Conservation (phyloP, 2,329 filamentous ascomycete genomes). For the Colletotrichum simmondsii region DNA sequence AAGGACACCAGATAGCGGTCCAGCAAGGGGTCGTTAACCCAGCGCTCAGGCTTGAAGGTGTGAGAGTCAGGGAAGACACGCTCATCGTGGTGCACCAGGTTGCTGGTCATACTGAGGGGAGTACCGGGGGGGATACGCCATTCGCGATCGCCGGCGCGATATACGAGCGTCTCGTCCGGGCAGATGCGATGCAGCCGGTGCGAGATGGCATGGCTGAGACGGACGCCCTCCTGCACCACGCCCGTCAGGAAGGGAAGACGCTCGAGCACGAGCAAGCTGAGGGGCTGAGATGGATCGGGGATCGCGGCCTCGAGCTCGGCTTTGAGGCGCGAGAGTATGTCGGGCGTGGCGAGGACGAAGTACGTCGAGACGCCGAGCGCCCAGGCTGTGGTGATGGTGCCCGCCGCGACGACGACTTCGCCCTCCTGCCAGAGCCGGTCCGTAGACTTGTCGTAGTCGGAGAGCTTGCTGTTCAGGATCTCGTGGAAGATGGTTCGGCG, state of each 20-base stretch:
- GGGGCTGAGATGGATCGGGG: not conserved
- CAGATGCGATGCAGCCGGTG: not conserved
- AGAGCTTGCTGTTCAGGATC: not conserved
- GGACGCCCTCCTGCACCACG: not conserved
- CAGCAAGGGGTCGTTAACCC: not conserved
- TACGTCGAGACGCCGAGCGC: not conserved
- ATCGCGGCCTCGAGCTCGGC: not conserved
- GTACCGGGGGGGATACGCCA: not conserved
- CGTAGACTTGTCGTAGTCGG: not conserved
- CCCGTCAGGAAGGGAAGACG: not conserved
- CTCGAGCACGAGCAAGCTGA: not conserved
- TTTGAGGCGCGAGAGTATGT: not conserved
- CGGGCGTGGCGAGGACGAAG: not conserved
- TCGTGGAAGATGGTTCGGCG: not conserved
- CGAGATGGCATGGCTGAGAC: not conserved
- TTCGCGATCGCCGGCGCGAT: not conserved
- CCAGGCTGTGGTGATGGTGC: not conserved
- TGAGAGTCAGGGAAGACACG: not conserved
- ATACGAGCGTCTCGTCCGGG: not conserved
- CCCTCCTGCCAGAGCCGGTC: not conserved
- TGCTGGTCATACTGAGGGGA: not conserved
- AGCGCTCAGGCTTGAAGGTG: conserved; percentile 1
- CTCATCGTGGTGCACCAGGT: not conserved
- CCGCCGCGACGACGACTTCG: not conserved
- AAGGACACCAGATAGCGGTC: not conserved